These are phyloP conservation scores for Pulveroboletus sp. DNA, from an alignment of 768 basidiomycete species.

Conservation along the genomic window DNA sequence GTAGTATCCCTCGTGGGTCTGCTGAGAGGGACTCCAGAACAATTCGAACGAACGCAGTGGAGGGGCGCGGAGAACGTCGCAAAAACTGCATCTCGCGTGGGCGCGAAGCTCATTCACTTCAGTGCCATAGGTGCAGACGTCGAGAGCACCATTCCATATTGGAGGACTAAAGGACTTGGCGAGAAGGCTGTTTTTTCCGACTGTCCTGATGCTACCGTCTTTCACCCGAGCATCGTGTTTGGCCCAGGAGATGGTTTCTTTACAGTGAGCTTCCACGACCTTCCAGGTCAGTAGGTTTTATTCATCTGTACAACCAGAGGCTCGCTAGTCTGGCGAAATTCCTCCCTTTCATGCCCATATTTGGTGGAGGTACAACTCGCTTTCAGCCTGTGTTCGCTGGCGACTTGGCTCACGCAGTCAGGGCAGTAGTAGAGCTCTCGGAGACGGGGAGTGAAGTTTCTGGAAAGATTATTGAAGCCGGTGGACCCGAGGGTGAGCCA, in stretches of 20 bases:
- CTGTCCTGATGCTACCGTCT: slow-evolving; percentile 52
- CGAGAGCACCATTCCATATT: slow-evolving; percentile 54
- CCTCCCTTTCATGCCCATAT: slow-evolving; percentile 73
- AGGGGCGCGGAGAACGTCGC: slow-evolving; percentile 68
- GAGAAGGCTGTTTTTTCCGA: slow-evolving; percentile 50
- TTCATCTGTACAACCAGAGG: slow-evolving; percentile 36
- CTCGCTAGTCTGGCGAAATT: slow-evolving; percentile 57
- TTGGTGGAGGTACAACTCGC: slow-evolving; percentile 58
- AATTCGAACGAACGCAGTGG: slow-evolving; percentile 61
- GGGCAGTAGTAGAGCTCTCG: slow-evolving; percentile 46
- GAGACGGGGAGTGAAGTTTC: slow-evolving; percentile 33
- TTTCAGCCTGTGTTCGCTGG: slow-evolving; percentile 76
- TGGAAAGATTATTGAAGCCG: slow-evolving; percentile 46
- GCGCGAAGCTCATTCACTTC: slow-evolving; percentile 61
- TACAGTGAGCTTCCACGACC: slow-evolving; percentile 42
- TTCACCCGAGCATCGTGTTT: slow-evolving; percentile 71
- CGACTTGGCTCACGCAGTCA: slow-evolving; percentile 61
- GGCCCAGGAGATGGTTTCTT: slow-evolving; percentile 77
- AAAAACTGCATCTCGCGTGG: slow-evolving; percentile 42
- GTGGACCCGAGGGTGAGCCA: slow-evolving; percentile 48
- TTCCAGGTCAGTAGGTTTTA: background rate
- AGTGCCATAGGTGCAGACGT: slow-evolving; percentile 74
- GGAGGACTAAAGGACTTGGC: slow-evolving; percentile 57
- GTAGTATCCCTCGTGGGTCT: slow-evolving; percentile 70
- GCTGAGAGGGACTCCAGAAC: slow-evolving; percentile 50